Evolutionary conservation across 2,329 filamentous ascomycete genomes (phyloP), one percentile per base, ranked within the genome.

Genomic region (Coniochaeta sp.): DNA sequence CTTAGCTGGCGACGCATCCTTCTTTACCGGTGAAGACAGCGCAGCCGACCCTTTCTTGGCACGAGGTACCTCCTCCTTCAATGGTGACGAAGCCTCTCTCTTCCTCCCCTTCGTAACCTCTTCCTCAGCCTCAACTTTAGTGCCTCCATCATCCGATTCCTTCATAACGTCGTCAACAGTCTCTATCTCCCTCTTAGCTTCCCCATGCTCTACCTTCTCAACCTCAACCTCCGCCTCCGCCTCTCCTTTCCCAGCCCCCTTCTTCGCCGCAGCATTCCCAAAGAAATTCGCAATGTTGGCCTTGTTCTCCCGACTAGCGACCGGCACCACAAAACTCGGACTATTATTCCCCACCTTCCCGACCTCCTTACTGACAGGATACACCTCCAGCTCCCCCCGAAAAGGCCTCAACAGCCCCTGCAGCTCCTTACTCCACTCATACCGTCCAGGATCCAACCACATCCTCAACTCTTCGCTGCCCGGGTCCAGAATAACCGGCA

Each of bases 271-370:
- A 7, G 73, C 79, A 47, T 85, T 89, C 8, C 81, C 81, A 69
- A 98, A 98, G 78, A 96, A 97, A 68, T 96, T 96, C 54, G 89
- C 90, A 72, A 98, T 98, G 65, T 95, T 97, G 57, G 82, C 86
- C 76, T 96, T 97, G 73, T 97, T 97, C 68, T 93, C 89, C 64
- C 85, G 87, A 74, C 90, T 96, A 67, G 90, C 83, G 36, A 97
- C 76, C 0, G 93, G 93, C 1, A 96, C 78, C 52, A 97, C 82
- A 69, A 97, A 96, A 0, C 81, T 83, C 0, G 91, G 86, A 22
- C 90, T 96, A 72, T 96, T 90, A 67, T 96, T 96, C 6, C 93
- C 93, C 0, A 96, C 93, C 75, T 96, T 98, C 0, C 93, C 93
- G 0, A 98, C 93, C 4, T 95, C 93, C 71, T 91, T 90, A 67